Percentiles rank a stretch among this genome's conserved stretches.
phyloP scores from a whole-genome alignment of 768 basidiomycete species.

The Rhizopogon vulgaris region DNA sequence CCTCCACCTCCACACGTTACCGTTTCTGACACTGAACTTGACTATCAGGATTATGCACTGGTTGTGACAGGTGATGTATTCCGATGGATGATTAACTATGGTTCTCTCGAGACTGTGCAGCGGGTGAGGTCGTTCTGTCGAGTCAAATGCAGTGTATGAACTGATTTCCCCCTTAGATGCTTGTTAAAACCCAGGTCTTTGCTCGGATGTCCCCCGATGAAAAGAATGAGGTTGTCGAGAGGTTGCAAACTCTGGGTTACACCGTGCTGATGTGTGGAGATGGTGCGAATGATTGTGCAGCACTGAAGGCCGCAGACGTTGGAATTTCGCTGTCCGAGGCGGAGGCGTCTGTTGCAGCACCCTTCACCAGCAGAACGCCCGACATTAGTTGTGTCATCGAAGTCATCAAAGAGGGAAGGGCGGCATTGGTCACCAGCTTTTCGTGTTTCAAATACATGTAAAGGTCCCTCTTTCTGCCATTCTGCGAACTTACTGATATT shows the following conservation, averaged over 20 bases:
- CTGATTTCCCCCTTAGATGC: constrained; percentile 59
- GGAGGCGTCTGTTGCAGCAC: constrained; percentile 96
- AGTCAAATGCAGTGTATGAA: not conserved
- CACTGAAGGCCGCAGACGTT: constrained; percentile 96
- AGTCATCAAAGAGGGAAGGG: constrained; percentile 93
- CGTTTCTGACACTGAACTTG: constrained; percentile 64
- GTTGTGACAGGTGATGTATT: constrained; percentile 95
- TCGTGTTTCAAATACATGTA: constrained; percentile 99
- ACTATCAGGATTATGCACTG: constrained; percentile 83
- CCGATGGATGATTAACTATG: constrained; percentile 96
- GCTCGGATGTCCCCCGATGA: constrained; percentile 99
- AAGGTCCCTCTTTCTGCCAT: constrained; percentile 24
- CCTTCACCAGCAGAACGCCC: constrained; percentile 89
- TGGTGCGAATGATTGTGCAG: constrained; percentile 98
- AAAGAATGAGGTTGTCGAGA: constrained; percentile 96
- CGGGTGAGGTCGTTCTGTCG: constrained; percentile 47
- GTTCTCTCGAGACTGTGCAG: constrained; percentile 89
- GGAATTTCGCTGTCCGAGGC: constrained; percentile 96
- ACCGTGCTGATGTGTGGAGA: constrained; percentile 98
- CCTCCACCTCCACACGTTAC: constrained; percentile 64
- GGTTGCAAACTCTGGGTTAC: constrained; percentile 88
- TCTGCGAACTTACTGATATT: constrained; percentile 6
- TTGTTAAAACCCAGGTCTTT: constrained; percentile 93
- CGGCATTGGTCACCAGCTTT: constrained; percentile 95
- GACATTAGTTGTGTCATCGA: constrained; percentile 96